Conservation (phyloP, 2,329 filamentous ascomycete species). For the Emericellopsis atlantica region DNA sequence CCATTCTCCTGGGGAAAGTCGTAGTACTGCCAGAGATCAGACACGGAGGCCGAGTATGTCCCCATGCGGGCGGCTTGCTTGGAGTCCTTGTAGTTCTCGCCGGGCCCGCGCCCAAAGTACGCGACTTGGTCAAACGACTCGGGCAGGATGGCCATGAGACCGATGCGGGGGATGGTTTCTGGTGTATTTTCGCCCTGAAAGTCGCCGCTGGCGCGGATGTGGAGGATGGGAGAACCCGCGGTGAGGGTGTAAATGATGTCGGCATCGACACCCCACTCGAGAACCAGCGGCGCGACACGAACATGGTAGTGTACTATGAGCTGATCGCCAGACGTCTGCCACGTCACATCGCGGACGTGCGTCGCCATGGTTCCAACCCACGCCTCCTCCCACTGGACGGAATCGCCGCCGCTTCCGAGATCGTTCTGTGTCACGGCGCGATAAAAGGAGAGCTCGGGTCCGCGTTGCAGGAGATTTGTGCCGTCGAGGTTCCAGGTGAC, state of each 20-base stretch:
- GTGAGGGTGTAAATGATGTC: not conserved
- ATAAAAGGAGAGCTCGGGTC: slow-evolving; percentile 7
- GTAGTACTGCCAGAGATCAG: slow-evolving; percentile 30
- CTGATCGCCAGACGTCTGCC: not conserved
- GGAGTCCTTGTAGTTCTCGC: slow-evolving; percentile 38
- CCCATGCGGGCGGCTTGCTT: slow-evolving; percentile 30
- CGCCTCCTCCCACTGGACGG: slow-evolving; percentile 2
- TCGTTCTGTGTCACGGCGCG: slow-evolving; percentile 8
- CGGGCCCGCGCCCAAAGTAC: slow-evolving; percentile 40
- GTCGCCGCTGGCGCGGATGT: not conserved
- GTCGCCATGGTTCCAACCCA: not conserved
- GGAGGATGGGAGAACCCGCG: not conserved
- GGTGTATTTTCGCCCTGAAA: slow-evolving; percentile 1
- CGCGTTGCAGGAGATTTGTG: slow-evolving; percentile 5
- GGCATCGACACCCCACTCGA: slow-evolving; percentile 1
- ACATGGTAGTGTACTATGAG: slow-evolving; percentile 1
- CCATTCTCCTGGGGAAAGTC: slow-evolving; percentile 42
- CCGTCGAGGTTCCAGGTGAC: slow-evolving; percentile 5
- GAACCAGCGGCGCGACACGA: slow-evolving; percentile 1
- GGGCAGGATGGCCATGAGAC: slow-evolving; percentile 26
- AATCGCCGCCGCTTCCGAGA: slow-evolving; percentile 3
- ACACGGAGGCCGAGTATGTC: slow-evolving; percentile 18
- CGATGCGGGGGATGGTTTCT: slow-evolving; percentile 28
- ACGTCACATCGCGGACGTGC: slow-evolving; percentile 1
- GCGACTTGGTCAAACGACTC: slow-evolving; percentile 9